Percentiles rank a stretch among this genome's conserved stretches.
phyloP scores from a whole-genome alignment of 768 basidiomycete species.

The Lactifluus piperatus region DNA sequence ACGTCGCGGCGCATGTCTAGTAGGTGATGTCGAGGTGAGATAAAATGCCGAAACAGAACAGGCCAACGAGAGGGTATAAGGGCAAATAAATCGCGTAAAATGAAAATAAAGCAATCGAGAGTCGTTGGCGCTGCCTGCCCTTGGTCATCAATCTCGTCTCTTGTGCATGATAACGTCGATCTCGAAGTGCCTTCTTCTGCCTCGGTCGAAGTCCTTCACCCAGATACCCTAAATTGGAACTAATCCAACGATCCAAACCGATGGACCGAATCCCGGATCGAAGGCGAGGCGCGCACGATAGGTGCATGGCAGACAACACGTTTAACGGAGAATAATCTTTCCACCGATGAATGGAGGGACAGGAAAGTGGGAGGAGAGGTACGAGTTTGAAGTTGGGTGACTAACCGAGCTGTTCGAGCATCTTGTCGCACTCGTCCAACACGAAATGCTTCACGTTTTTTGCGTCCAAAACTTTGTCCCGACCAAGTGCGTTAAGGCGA shows the following conservation, averaged over 20 bases:
- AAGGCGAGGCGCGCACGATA: slow-evolving; percentile 13
- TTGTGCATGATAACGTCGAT: slow-evolving; percentile 12
- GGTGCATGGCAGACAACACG: slow-evolving; percentile 33
- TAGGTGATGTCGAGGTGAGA: slow-evolving; percentile 65
- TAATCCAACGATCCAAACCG: slow-evolving; percentile 12
- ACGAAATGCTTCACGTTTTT: slow-evolving; percentile 99
- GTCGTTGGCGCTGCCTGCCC: slow-evolving; percentile 9
- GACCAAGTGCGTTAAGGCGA: slow-evolving; percentile 87
- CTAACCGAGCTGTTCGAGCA: slow-evolving; percentile 99
- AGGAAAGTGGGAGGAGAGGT: slow-evolving; percentile 28
- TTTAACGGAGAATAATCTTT: slow-evolving; percentile 40
- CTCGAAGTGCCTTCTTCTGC: slow-evolving; percentile 16
- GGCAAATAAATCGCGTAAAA: slow-evolving; percentile 34
- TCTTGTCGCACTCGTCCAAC: slow-evolving; percentile 99
- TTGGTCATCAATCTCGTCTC: slow-evolving; percentile 8
- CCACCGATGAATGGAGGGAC: slow-evolving; percentile 22
- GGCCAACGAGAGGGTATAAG: slow-evolving; percentile 45
- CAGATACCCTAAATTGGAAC: slow-evolving; percentile 4
- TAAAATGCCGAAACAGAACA: slow-evolving; percentile 37
- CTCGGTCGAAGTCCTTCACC: slow-evolving; percentile 6
- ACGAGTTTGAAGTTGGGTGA: slow-evolving; percentile 72
- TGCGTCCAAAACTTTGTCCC: slow-evolving; percentile 93
- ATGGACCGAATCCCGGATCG: slow-evolving; percentile 22
- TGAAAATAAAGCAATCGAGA: slow-evolving; percentile 17
- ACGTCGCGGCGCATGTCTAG: slow-evolving; percentile 99